Percentiles rank a stretch among this genome's conserved stretches.
These are phyloP conservation scores for Umbelopsis sp. DNA, from an alignment of 371 early-diverging fungal genomes.

Conservation along the genomic window DNA sequence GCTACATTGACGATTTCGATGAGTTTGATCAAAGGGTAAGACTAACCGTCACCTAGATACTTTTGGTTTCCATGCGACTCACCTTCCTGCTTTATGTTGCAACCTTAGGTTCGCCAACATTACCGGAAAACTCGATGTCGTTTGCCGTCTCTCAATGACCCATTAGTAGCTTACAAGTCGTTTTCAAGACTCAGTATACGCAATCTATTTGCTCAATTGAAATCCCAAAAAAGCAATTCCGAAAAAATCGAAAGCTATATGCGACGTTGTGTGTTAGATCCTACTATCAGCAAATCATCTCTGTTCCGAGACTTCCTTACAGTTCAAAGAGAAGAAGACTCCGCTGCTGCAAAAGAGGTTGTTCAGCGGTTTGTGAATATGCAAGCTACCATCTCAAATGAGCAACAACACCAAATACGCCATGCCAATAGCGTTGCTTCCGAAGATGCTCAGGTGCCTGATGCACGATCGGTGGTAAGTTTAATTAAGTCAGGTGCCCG, in stretches of 20 bases:
- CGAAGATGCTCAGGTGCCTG: slow-evolving; percentile 9
- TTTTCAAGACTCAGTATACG: slow-evolving; percentile 15
- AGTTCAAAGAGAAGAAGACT: slow-evolving; percentile 52
- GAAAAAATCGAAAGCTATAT: slow-evolving; percentile 50
- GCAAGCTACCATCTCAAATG: slow-evolving; percentile 1
- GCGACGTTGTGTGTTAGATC: slow-evolving; percentile 44
- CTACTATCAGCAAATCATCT: slow-evolving; percentile 42
- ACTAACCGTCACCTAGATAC: too few species aligned
- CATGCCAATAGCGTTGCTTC: background rate
- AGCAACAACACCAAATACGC: background rate
- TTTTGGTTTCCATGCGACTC: background rate
- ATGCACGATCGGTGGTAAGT: slow-evolving; percentile 6
- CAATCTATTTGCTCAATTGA: slow-evolving; percentile 7
- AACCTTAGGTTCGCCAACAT: background rate
- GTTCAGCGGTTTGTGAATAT: slow-evolving; percentile 14
- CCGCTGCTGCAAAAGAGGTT: slow-evolving; percentile 16
- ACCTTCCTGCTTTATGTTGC: too few species aligned
- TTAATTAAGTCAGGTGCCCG: background rate
- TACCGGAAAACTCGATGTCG: slow-evolving; percentile 12
- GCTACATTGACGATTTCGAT: slow-evolving; percentile 63
- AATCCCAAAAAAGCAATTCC: slow-evolving; percentile 39
- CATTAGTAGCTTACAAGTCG: background rate
- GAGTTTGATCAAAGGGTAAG: slow-evolving; percentile 66
- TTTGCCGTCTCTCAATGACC: background rate
- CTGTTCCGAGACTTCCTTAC: slow-evolving; percentile 47